Base-by-base conservation (phyloP, 108 stramenopile genomes). In the Cyclotella choctawhatcheeana region DNA sequence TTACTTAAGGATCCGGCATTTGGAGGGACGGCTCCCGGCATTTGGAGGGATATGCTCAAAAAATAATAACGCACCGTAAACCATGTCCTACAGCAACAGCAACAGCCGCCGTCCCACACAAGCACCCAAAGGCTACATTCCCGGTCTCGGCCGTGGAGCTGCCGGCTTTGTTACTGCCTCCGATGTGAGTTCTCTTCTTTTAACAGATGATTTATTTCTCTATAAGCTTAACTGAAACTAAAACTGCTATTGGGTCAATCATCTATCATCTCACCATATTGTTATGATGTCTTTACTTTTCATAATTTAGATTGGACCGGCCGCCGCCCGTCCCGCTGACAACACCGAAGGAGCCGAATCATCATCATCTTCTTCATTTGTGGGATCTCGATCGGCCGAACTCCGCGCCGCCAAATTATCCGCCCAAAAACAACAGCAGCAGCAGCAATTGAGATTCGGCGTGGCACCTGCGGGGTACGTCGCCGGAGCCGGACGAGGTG, bases 71-170 rank as follows among this genome's bases (percentile, higher is more conserved):
- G n/a, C 17, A 17, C 50, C 17, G 17, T 34, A n/a, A 18, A 31
- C 33, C 29, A 67, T 52, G 48, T 53, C 65, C 33, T 37, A 20
- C 17, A 17, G 34, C n/a, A n/a, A n/a, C n/a, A n/a, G n/a, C n/a
- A n/a, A n/a, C n/a, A n/a, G n/a, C n/a, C n/a, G n/a, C 30, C 51
- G 51, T 29, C 45, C 63, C 47, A 51, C 48, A 47, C 68, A 77
- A 64, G 86, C 92, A 13, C 88, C 89, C 69, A 80, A 77, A 69
- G 95, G 92, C 50, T 99, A 99, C 82, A 84, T 98, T 29, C 89
- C 99, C 25, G 98, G 99, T 30, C 77, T 96, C 6, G 99, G 98
- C 7, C 93, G 98, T 27, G 98, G 99, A 29, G 98, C 97, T 29
- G 85, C 97, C 24, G 98, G 98, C 8, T 99, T 99, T 85, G 97